These are phyloP conservation scores for Rhizophora apiculata DNA, from an alignment of 345 rosid genomes.

Conservation along the genomic window DNA sequence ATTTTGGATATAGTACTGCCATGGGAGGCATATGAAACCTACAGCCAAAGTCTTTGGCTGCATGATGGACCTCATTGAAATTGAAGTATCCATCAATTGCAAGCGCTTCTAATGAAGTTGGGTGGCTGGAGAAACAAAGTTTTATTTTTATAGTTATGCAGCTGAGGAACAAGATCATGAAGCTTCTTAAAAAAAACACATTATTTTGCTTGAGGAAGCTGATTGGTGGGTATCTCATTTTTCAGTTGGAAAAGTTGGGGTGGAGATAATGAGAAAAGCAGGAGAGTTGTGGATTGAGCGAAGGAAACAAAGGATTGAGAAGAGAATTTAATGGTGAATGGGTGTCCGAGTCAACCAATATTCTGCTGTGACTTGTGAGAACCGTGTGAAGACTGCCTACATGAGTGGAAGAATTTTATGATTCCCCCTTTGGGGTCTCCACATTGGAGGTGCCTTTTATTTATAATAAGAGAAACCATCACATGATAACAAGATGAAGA, in stretches of 20 bases:
- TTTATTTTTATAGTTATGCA: conserved; percentile 55
- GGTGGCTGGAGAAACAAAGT: conserved; percentile 61
- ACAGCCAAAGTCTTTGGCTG: conserved; percentile 84
- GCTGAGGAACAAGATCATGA: conserved; percentile 55
- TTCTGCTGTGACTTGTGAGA: conserved; percentile 39
- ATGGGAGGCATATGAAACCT: conserved; percentile 58
- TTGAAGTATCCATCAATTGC: conserved; percentile 67
- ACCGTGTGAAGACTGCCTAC: conserved; percentile 68
- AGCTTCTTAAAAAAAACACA: conserved; percentile 49
- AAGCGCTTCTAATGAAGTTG: conserved; percentile 56
- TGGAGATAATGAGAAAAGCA: conserved; percentile 11
- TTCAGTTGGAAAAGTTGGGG: conserved; percentile 22
- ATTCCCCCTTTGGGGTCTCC: conserved; percentile 36
- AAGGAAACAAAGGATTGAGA: conserved; percentile 38
- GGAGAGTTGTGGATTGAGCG: conserved; percentile 35
- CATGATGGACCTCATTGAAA: conserved; percentile 61
- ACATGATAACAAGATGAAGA: conserved; percentile 61
- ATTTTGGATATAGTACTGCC: conserved; percentile 78
- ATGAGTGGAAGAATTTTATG: conserved; percentile 54
- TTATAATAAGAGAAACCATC: conserved; percentile 47
- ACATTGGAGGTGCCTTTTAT: conserved; percentile 31
- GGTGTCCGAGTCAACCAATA: conserved; percentile 57
- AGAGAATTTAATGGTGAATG: conserved; percentile 52
- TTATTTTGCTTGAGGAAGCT: conserved; percentile 41
- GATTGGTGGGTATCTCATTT: conserved; percentile 38